Percentiles rank a stretch among this genome's conserved stretches.
Evolutionary conservation across 495 filamentous ascomycete genomes (phyloP).

Genomic region (Clavariopsis aquatica): DNA sequence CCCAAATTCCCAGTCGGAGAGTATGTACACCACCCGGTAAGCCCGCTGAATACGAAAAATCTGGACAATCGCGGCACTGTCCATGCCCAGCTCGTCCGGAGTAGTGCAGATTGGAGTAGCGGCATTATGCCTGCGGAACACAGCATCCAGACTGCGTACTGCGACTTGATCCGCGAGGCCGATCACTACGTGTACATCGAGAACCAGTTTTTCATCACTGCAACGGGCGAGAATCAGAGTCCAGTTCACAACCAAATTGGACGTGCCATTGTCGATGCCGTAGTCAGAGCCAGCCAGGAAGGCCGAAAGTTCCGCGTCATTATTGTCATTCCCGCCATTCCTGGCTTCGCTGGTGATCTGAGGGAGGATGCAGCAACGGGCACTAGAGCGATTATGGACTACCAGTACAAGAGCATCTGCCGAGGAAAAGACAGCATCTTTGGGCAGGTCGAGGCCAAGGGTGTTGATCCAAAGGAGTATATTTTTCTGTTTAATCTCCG

Average conservation of each 20-base stretch:
- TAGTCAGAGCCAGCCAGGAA: conserved; percentile 77
- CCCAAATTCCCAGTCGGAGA: conserved; percentile 83
- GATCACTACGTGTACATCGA: conserved; percentile 95
- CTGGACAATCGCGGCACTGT: conserved; percentile 67
- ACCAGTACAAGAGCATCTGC: conserved; percentile 94
- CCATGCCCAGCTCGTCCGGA: conserved; percentile 80
- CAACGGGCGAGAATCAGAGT: conserved; percentile 80
- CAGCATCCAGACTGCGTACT: conserved; percentile 91
- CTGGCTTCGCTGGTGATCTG: conserved; percentile 91
- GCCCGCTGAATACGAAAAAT: conserved; percentile 57
- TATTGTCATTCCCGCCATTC: conserved; percentile 83
- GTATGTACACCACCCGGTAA: conserved; percentile 79
- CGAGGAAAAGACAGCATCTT: conserved; percentile 90
- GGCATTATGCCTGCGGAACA: conserved; percentile 79
- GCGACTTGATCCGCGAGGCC: conserved; percentile 77
- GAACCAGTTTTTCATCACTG: conserved; percentile 90
- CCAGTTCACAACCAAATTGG: conserved; percentile 89
- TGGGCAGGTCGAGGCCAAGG: conserved; percentile 71
- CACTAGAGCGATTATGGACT: conserved; percentile 93
- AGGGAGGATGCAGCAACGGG: conserved; percentile 78
- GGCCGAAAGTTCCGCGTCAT: conserved; percentile 89
- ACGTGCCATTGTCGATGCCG: conserved; percentile 83
- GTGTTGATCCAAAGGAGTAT: conserved; percentile 74
- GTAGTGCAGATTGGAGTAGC: conserved; percentile 92
- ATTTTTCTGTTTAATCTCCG: conserved; percentile 91